Percentiles rank a stretch among this genome's conserved stretches.
Conservation (phyloP, 257 asterid species). For the Mitragyna speciosa region DNA sequence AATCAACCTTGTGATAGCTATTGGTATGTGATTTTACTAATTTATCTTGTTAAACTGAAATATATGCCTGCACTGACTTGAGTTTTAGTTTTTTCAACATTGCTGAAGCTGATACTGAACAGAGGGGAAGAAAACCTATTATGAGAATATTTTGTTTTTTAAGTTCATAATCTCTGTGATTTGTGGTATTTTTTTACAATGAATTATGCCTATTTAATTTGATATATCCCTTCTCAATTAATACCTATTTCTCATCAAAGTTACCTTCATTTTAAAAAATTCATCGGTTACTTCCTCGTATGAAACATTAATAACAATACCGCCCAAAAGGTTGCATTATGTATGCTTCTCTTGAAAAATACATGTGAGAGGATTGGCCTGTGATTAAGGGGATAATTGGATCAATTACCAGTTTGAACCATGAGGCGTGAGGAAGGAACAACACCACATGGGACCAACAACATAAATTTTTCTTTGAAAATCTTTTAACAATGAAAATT, state of each 20-base stretch:
- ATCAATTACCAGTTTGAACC: neutral
- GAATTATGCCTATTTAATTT: neutral
- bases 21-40: slow-evolving; percentile 53
- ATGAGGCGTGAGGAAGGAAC: neutral
- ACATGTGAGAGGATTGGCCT: neutral
- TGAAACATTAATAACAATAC: neutral
- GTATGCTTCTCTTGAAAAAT: neutral
- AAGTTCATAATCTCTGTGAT: neutral
- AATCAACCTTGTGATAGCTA: slow-evolving; percentile 85
- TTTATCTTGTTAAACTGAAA: neutral
- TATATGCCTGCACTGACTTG: neutral
- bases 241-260: neutral
- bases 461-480: neutral
- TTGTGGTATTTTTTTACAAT: neutral
- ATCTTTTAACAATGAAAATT: neutral
- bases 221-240: neutral
- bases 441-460: neutral
- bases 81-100: neutral
- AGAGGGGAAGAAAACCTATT: neutral
- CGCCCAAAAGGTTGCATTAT: neutral
- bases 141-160: neutral
- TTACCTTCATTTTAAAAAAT: neutral
- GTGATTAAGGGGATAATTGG: neutral
- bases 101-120: neutral
- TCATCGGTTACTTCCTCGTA: neutral